phyloP scores from a whole-genome alignment of 176 grass and related monocot species.

The Dendrocalamus sinicus region DNA sequence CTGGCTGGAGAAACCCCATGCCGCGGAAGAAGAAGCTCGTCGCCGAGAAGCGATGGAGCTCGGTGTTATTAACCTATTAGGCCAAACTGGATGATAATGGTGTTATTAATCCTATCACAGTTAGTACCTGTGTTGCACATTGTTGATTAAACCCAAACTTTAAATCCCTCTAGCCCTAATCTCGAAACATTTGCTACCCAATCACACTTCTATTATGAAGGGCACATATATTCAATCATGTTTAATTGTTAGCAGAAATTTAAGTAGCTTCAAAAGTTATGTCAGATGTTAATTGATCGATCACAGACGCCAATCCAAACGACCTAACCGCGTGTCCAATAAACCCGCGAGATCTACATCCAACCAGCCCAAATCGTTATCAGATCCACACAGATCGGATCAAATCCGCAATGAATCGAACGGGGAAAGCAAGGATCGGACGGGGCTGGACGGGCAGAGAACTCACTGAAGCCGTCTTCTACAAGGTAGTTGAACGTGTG shows the following conservation, averaged over 20 bases:
- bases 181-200: too few relatives aligned
- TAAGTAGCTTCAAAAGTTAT: too few relatives aligned
- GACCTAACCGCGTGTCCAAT: neutral
- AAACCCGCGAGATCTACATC: constrained; percentile 38
- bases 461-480: constrained; percentile 89
- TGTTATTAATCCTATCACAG: too few relatives aligned
- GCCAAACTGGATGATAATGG: too few relatives aligned
- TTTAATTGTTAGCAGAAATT: too few relatives aligned
- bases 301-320: neutral
- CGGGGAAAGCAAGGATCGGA: neutral
- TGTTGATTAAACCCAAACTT: too few relatives aligned
- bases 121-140: too few relatives aligned
- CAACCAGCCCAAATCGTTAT: neutral
- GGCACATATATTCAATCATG: too few relatives aligned
- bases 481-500: constrained; percentile 97
- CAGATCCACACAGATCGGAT: constrained; percentile 29
- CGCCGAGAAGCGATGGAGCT: constrained; percentile 29
- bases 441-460: neutral
- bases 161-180: too few relatives aligned
- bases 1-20: constrained; percentile 2
- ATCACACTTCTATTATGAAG: too few relatives aligned
- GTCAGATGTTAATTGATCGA: neutral
- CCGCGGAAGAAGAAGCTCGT: constrained; percentile 21
- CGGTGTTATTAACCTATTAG: neutral
- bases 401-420: neutral